A percentile compares a stretch with the other conserved stretches of the same genome.
phyloP scores from a whole-genome alignment of 371 early-diverging fungal species.

The Blastocladiella emersonii region DNA sequence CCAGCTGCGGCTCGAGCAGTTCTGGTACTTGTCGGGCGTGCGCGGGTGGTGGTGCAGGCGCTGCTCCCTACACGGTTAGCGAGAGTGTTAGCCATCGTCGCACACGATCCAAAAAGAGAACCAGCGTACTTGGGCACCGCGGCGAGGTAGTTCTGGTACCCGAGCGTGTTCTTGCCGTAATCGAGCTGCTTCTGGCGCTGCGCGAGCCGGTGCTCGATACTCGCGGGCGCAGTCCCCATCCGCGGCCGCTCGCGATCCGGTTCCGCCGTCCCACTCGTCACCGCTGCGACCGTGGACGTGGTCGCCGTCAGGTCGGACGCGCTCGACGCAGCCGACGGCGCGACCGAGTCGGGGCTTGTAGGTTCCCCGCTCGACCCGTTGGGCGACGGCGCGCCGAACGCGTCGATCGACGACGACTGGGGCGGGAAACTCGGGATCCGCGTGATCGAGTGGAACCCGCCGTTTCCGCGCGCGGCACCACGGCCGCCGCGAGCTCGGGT shows the following conservation, averaged over 20 bases:
- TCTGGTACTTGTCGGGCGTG: conserved; percentile 12
- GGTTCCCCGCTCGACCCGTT: no score
- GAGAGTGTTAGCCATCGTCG: background rate
- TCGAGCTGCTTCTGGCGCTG: conserved; percentile 16
- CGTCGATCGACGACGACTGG: no score
- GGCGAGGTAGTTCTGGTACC: conserved; percentile 7
- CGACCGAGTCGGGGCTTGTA: no score
- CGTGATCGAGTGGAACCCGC: no score
- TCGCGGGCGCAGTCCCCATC: conserved; percentile 1
- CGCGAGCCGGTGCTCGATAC: conserved; percentile 6
- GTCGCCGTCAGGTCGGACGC: no score
- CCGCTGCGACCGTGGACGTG: no score
- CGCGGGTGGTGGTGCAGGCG: conserved; percentile 4
- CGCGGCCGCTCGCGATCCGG: background rate
- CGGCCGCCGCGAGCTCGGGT: no score
- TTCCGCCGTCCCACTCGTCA: no score
- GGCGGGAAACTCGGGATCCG: no score
- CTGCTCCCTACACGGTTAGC: background rate
- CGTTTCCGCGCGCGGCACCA: no score
- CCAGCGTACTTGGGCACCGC: conserved; percentile 6
- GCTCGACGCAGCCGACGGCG: no score
- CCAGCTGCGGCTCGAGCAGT: conserved; percentile 10
- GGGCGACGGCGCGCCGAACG: no score
- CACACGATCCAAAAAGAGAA: background rate
- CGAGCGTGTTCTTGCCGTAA: conserved; percentile 14